These are phyloP conservation scores for Colletotrichum siamense DNA, from an alignment of 2,329 filamentous ascomycete species.

Conservation along the genomic window DNA sequence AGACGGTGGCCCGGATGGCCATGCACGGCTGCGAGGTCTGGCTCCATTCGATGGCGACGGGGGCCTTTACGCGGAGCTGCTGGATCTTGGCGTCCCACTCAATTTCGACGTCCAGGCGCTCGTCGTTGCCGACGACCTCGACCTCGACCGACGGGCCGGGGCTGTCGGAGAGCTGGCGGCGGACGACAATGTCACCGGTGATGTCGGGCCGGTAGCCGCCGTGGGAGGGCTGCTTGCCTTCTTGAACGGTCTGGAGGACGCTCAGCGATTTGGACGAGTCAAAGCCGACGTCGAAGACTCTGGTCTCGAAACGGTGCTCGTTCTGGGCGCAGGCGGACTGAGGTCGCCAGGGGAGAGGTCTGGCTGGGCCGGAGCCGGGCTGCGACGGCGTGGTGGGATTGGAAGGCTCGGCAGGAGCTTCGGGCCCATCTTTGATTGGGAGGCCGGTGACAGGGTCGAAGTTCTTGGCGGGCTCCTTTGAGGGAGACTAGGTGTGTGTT, in stretches of 20 bases:
- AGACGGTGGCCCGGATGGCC: conserved; percentile 52
- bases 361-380: not conserved
- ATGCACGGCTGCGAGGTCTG: conserved; percentile 46
- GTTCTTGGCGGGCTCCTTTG: conserved; percentile 1
- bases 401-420: not conserved
- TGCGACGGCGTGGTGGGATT: not conserved
- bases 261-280: conserved; percentile 37
- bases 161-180: conserved; percentile 35
- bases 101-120: conserved; percentile 39
- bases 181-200: conserved; percentile 51
- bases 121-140: conserved; percentile 51
- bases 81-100: conserved; percentile 40
- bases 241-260: conserved; percentile 42
- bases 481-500: not conserved
- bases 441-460: conserved; percentile 14
- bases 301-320: conserved; percentile 31
- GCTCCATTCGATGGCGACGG: conserved; percentile 35
- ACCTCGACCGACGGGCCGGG: conserved; percentile 45
- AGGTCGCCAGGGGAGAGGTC: conserved; percentile 6
- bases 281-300: conserved; percentile 37
- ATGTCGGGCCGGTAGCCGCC: conserved; percentile 39
- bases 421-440: conserved; percentile 11
- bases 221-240: conserved; percentile 22
- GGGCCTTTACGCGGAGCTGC: conserved; percentile 43
- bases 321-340: conserved; percentile 1